Conservation (phyloP, 2,329 filamentous ascomycete genomes). For the Pseudocercospora vitis region DNA sequence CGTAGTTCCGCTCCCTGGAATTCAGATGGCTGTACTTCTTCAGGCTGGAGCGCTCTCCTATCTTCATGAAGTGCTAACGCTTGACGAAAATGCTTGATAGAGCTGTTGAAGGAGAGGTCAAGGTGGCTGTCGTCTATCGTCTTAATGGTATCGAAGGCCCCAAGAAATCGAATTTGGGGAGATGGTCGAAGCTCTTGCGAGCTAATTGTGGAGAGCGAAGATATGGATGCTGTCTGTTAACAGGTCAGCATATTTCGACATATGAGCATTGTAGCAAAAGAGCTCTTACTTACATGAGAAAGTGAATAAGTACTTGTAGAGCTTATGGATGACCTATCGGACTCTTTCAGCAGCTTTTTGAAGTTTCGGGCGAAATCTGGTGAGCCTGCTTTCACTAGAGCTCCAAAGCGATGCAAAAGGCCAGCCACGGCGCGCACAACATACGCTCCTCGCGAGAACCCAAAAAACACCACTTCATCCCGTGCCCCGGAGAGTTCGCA, state of each 20-base stretch:
- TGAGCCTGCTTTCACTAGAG: conserved; percentile 26
- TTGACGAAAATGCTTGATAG: conserved; percentile 41
- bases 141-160: conserved; percentile 43
- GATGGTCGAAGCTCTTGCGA: conserved; percentile 21
- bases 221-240: conserved; percentile 4
- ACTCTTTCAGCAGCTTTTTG: conserved; percentile 31
- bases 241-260: not conserved
- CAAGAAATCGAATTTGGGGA: conserved; percentile 43
- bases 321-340: conserved; percentile 17
- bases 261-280: too few species aligned
- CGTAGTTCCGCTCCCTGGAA: conserved; percentile 20
- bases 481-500: conserved; percentile 22
- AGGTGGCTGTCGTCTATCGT: conserved; percentile 31
- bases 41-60: conserved; percentile 32
- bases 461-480: conserved; percentile 46
- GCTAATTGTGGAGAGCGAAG: conserved; percentile 18
- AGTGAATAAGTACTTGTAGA: conserved; percentile 7
- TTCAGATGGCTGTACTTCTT: conserved; percentile 29
- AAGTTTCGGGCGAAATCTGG: conserved; percentile 35
- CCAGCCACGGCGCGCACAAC: conserved; percentile 44
- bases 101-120: conserved; percentile 39
- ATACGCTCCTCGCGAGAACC: conserved; percentile 45
- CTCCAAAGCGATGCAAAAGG: conserved; percentile 41
- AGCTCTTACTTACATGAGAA: not conserved
- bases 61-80: conserved; percentile 45